Base-by-base conservation (phyloP, 1,284 basidiomycete genomes). In the Hymenochaete sp. region DNA sequence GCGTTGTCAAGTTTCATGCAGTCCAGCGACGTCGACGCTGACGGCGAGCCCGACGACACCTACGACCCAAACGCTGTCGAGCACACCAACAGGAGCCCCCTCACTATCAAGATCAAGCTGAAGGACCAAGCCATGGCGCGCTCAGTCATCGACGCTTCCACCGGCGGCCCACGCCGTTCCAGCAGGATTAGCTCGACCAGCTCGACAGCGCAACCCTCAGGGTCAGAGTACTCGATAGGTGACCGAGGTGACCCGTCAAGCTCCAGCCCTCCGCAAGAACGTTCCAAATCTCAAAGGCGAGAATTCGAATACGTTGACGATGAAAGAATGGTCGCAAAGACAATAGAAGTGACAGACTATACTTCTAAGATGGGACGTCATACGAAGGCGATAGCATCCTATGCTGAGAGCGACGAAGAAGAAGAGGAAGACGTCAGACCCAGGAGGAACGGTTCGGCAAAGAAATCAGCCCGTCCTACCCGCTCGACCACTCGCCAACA, bases 221-320 rank as follows among this genome's bases (percentile, higher is more conserved):
- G 52, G 28, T 53, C 52, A 9, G 52, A 53, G 35, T 52, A 53
- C 33, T 53, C 52, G 4, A 49, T 42, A 13, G 48, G 50, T n/a
- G n/a, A n/a, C 13, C 14, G 4, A 5, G 32, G 32, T 13, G 42
- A 46, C 19, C 52, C 38, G 22, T 52, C 33, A 26, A 44, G 27
- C 31, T 46, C 48, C 2, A 47, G 48, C 29, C 45, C 48, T 8
- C 27, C 18, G 13, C 25, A 38, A 13, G 32, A 43, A 14, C 28
- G 42, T 10, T 38, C 42, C 40, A 44, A 56, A 29, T 44, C 41
- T 42, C 45, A 45, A 41, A 50, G 48, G 38, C 42, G 41, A 14
- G 9, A 31, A 32, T 26, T 46, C 16, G 75, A 67, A 32, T 70
- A 75, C 21, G 75, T 66, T 33, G 70, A 66, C 13, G 70, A 58